Evolutionary conservation across 2,329 filamentous ascomycete species (phyloP), one percentile per base, ranked within the genome.

Genomic region (Aureobasidium leucospermi): DNA sequence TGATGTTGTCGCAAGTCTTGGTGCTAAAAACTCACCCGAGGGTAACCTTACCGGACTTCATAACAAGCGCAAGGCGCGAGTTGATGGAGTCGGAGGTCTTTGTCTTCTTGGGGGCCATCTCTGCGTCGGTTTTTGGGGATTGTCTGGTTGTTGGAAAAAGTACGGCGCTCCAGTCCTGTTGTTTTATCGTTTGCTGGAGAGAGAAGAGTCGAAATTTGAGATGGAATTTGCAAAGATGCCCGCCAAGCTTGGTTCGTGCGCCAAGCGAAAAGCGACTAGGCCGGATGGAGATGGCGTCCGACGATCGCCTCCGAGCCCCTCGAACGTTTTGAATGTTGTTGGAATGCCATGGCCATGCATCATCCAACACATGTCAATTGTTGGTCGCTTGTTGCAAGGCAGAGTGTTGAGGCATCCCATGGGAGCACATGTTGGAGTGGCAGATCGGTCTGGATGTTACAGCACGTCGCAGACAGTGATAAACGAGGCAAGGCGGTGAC

Each of bases 61-160:
- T 85, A 68, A 85, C 83, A 75, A 86, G 81, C 73, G 85, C 84
- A 66, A 87, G 79, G 75, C 85, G 83, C 73, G 81, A 83, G 80
- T 86, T 85, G 81, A 87, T 88, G 79, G 80, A 85, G 81, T 91
- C 88, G 74, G 88, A 85, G 79, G 90, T 86, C 82, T 92, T 95
- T 85, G 89, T 93, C 78, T 76, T 81, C 80, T 89, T 89, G 86
- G 58, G 58, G 58, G 58, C 58, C 58, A 59, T 59, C 55, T 38
- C 55, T 59, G 56, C 56, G 56, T 51, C 46, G 56, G 46, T 58
- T 48, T 48, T 49, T 32, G 16, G 4, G 28, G 36, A 42, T 58
- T 58, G 55, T 51, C 38, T 42, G 9, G 56, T 34, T 9, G 46
- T 42, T 42, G 45, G 8, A 59, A 51, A 23, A 45, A 51, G 45